Evolutionary conservation across 148 eudicot species (phyloP).

Genomic region (Oxyria digyna): DNA sequence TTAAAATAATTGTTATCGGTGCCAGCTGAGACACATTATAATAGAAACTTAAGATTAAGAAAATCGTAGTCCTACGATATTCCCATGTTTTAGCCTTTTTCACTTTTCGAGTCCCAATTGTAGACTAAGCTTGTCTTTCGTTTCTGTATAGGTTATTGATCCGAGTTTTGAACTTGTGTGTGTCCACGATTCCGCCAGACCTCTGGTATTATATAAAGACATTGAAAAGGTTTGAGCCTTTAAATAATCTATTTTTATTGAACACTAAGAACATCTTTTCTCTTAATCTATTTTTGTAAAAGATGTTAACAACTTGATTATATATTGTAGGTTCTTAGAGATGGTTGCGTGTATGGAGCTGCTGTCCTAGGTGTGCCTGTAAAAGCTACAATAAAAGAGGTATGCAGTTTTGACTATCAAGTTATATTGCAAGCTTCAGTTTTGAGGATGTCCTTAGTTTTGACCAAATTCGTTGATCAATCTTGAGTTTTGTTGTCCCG

Average conservation of each 20-base stretch:
- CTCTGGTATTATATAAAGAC: slow-evolving; percentile 55
- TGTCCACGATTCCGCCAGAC: slow-evolving; percentile 98
- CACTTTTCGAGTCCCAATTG: too few relatives aligned
- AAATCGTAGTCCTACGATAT: background rate
- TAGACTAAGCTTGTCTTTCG: slow-evolving; percentile 2
- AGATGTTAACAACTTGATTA: background rate
- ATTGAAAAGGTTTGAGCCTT: slow-evolving; percentile 45
- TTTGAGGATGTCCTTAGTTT: too few relatives aligned
- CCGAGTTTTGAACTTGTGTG: slow-evolving; percentile 63
- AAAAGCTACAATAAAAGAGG: slow-evolving; percentile 98
- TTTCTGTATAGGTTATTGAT: slow-evolving; percentile 52
- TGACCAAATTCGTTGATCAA: too few relatives aligned
- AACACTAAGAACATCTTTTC: too few relatives aligned
- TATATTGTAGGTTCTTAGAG: slow-evolving; percentile 55
- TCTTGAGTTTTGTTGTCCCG: background rate
- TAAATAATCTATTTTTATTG: background rate
- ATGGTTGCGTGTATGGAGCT: slow-evolving; percentile 84
- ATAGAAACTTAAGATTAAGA: background rate
- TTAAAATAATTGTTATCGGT: background rate
- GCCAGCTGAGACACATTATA: too few relatives aligned
- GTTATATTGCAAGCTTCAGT: too few relatives aligned
- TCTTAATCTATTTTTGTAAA: background rate
- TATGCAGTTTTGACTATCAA: slow-evolving; percentile 11
- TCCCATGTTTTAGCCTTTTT: too few relatives aligned
- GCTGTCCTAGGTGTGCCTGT: slow-evolving; percentile 98